Evolutionary conservation across 768 basidiomycete species (phyloP).

Genomic region (Trametes punicea): DNA sequence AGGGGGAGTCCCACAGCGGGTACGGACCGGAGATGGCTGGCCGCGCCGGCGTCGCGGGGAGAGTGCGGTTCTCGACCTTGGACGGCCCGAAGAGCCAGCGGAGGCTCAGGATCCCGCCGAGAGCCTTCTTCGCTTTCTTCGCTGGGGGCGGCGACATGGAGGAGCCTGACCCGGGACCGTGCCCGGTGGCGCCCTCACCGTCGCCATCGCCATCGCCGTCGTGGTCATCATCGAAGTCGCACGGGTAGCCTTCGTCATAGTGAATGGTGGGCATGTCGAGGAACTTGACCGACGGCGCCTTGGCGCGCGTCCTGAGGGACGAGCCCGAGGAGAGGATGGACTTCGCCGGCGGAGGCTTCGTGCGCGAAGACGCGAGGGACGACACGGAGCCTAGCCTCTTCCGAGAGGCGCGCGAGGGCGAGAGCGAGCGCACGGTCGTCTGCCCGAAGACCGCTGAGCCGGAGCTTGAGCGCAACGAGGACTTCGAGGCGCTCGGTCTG

Average conservation of each 20-base stretch:
- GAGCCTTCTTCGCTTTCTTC: constrained; percentile 21
- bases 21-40: constrained; percentile 34
- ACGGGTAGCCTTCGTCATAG: constrained; percentile 35
- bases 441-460: constrained; percentile 18
- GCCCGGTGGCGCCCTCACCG: constrained; percentile 3
- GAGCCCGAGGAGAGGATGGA: constrained; percentile 56
- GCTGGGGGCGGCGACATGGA: constrained; percentile 26
- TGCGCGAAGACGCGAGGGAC: constrained; percentile 27
- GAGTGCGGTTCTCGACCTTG: constrained; percentile 6
- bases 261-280: constrained; percentile 63
- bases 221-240: constrained; percentile 14
- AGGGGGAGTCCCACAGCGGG: constrained; percentile 29
- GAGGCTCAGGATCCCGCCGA: constrained; percentile 21
- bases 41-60: constrained; percentile 2
- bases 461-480: constrained; percentile 15
- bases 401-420: constrained; percentile 26
- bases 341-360: constrained; percentile 40
- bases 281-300: constrained; percentile 60
- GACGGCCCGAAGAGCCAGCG: constrained; percentile 21
- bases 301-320: constrained; percentile 36
- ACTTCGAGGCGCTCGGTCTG: constrained; percentile 16
- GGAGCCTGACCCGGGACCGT: constrained; percentile 9
- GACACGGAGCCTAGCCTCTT: constrained; percentile 38
- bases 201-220: constrained; percentile 1
- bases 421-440: constrained; percentile 15